A percentile compares a stretch with the other conserved stretches of the same genome.
phyloP scores from a whole-genome alignment of 2,329 filamentous ascomycete genomes.

The Fusarium subtropicale region DNA sequence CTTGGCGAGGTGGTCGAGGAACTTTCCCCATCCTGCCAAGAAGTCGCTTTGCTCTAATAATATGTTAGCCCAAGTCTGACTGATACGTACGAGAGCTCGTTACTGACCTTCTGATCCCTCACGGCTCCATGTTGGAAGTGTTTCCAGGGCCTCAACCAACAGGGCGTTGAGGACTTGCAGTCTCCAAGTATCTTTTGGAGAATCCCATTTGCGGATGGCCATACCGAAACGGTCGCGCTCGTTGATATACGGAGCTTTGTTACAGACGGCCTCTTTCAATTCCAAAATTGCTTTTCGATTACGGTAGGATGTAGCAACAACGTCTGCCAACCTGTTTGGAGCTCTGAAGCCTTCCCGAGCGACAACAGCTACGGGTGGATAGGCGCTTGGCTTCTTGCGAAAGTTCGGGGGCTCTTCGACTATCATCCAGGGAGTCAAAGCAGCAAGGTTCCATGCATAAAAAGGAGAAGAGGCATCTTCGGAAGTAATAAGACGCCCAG shows the following conservation, averaged over 20 bases:
- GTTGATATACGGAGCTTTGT: constrained; percentile 57
- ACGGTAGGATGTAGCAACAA: constrained; percentile 73
- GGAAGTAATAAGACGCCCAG: constrained; percentile 68
- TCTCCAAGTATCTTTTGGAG: constrained; percentile 72
- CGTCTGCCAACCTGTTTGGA: constrained; percentile 78
- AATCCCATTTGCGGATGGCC: constrained; percentile 78
- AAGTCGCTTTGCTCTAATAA: constrained; percentile 59
- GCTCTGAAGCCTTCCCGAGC: constrained; percentile 83
- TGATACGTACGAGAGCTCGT: constrained; percentile 35
- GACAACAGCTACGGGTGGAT: constrained; percentile 63
- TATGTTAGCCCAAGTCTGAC: constrained; percentile 10
- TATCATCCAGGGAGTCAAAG: constrained; percentile 78
- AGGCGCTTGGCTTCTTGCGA: constrained; percentile 62
- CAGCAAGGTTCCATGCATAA: constrained; percentile 80
- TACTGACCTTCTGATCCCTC: constrained; percentile 54
- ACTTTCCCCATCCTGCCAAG: constrained; percentile 63
- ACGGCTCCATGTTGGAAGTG: constrained; percentile 50
- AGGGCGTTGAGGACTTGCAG: constrained; percentile 76
- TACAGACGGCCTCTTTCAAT: constrained; percentile 67
- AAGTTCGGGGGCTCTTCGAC: constrained; percentile 56
- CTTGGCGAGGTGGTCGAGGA: constrained; percentile 65
- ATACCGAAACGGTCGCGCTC: constrained; percentile 77
- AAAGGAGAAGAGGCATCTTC: constrained; percentile 76
- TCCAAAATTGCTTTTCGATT: constrained; percentile 72
- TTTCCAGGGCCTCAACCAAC: constrained; percentile 69